Percentiles rank a stretch among this genome's conserved stretches.
Evolutionary conservation across 495 filamentous ascomycete species (phyloP).

Genomic region (Bombardia bombarda): DNA sequence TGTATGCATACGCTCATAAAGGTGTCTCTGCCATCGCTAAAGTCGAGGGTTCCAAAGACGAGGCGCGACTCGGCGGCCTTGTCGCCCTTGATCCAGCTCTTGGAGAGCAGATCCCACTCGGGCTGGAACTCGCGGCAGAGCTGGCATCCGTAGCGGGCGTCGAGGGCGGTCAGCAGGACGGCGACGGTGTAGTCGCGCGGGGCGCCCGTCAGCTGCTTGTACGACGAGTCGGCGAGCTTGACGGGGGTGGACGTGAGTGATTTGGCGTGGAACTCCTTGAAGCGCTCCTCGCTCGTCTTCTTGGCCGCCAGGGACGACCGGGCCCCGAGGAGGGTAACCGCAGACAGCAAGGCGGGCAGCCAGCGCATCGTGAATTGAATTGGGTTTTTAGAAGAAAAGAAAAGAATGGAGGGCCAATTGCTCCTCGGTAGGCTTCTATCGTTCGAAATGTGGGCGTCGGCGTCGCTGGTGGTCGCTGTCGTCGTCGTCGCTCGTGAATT

Average conservation of each 20-base stretch:
- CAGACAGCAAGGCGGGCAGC: slow-evolving; percentile 51
- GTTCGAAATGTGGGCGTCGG: background rate
- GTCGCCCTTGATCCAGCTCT: slow-evolving; percentile 80
- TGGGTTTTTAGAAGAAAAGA: slow-evolving; percentile 1
- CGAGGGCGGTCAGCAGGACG: slow-evolving; percentile 81
- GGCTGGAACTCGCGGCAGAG: slow-evolving; percentile 87
- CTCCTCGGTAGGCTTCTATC: slow-evolving; percentile 9
- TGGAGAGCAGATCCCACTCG: slow-evolving; percentile 84
- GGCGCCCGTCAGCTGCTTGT: slow-evolving; percentile 62
- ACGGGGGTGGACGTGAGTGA: slow-evolving; percentile 59
- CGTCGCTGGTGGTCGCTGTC: slow-evolving; percentile 4
- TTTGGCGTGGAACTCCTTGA: slow-evolving; percentile 59
- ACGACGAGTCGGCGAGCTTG: slow-evolving; percentile 66
- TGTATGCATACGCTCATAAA: slow-evolving; percentile 76
- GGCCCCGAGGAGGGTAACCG: slow-evolving; percentile 43
- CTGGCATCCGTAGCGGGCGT: slow-evolving; percentile 75
- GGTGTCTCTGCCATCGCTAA: slow-evolving; percentile 70
- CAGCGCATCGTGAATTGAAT: slow-evolving; percentile 39
- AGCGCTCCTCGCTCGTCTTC: slow-evolving; percentile 46
- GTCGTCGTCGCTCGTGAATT: slow-evolving; percentile 7
- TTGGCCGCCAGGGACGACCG: slow-evolving; percentile 50
- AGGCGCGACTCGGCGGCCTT: slow-evolving; percentile 63
- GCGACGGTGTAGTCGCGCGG: slow-evolving; percentile 79
- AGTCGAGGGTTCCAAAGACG: slow-evolving; percentile 84
- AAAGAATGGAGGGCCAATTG: slow-evolving; percentile 13